Evolutionary conservation across 805 yeast species (phyloP), one percentile per base, ranked within the genome.

Genomic region (Alloascoidea hylecoeti): DNA sequence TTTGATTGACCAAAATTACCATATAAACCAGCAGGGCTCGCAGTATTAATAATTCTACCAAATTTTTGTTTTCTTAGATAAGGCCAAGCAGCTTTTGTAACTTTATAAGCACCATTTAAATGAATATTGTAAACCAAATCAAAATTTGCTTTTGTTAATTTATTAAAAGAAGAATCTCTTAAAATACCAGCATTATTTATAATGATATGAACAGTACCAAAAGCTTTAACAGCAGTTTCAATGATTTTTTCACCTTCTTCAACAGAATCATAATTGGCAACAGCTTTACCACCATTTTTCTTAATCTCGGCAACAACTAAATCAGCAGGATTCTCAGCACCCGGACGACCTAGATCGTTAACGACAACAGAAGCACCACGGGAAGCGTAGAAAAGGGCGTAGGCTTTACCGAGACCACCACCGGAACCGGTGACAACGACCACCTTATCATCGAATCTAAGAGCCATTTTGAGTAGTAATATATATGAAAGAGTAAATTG

Each of bases 1-100:
- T 89, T 89, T 33, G 95, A 75, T 63, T 89, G 98, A 37, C 98
- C 98, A 61, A 88, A 89, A 62, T 86, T 86, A 44, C 98, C 98
- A 56, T 80, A 89, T 46, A 89, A 68, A 16, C 98, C 98, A 27
- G 97, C 97, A 3, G 97, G 96, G 3, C 96, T 86, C 17, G 95
- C 76, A n/a, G 96, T 88, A 69, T 85, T 88, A 50, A 89, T 61
- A 49, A 89, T 70, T 49, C 97, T 71, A 46, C 98, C 98, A 53
- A 67, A 89, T 43, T 74, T 72, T 59, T 92, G 96, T 46, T 81
- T 61, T 55, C 74, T 75, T 66, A 89, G 73, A 54, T 80, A 68
- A 5, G 89, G 86, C 97, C 97, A 89, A 32, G 96, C 95, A 16
- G 94, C 88, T 48, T 71, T 70, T 35, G 95, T 77, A 39, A 83